A percentile compares a stretch with the other conserved stretches of the same genome.
Evolutionary conservation across 2,329 filamentous ascomycete species (phyloP).

Genomic region (Diaporthe ilicicola): DNA sequence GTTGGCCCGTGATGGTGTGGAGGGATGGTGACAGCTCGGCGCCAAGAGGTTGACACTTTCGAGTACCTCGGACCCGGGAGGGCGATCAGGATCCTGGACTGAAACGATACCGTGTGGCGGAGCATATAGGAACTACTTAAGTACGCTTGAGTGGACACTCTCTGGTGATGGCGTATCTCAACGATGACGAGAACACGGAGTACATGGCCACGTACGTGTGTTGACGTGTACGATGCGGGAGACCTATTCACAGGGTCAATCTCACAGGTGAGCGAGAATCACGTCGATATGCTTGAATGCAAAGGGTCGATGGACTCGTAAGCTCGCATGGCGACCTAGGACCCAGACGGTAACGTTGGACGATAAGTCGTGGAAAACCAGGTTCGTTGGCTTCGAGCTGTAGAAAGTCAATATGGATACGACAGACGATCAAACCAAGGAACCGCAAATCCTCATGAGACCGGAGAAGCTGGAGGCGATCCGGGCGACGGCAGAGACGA

Average conservation of each 20-base stretch:
- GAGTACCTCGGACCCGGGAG: not conserved
- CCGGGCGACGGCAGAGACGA: too few relatives aligned
- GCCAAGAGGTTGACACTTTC: not conserved
- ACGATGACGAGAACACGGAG: not conserved
- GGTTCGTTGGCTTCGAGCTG: too few relatives aligned
- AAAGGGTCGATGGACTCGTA: not conserved
- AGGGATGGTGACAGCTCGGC: not conserved
- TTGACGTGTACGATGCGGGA: not conserved
- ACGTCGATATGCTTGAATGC: too few relatives aligned
- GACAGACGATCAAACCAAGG: too few relatives aligned
- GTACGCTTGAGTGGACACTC: not conserved
- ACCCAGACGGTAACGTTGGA: not conserved
- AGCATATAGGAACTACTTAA: too few relatives aligned
- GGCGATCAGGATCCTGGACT: not conserved
- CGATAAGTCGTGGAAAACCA: not conserved
- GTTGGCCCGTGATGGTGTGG: not conserved
- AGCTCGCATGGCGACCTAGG: not conserved
- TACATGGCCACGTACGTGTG: not conserved
- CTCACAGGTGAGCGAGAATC: not conserved
- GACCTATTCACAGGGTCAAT: not conserved
- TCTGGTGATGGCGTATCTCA: not conserved
- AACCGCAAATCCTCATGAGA: too few relatives aligned
- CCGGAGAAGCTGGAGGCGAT: too few relatives aligned
- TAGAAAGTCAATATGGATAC: too few relatives aligned
- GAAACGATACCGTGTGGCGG: slow-evolving; percentile 5